Base-by-base conservation (phyloP, 2,329 filamentous ascomycete genomes). In the Colletotrichum abscissum region DNA sequence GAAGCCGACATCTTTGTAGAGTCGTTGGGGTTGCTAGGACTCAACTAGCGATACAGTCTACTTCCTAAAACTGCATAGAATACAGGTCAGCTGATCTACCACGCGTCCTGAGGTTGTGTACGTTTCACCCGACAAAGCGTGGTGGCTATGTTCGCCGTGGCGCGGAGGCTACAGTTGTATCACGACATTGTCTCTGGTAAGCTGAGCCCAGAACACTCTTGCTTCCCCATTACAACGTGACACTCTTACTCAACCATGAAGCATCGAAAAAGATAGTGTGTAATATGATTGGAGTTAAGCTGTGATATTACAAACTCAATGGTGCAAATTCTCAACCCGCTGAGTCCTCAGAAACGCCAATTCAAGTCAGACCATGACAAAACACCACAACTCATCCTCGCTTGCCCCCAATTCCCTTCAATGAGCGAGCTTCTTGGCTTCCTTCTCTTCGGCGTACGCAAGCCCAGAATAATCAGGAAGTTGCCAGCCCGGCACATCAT, bases 401-500 rank as follows among this genome's bases (percentile, higher is more conserved):
- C 16, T 12, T 26, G 7, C 3, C 33, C 2, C 1, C 24, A 14
- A 1, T 24, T 30, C 24, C 24, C 28, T 16, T 59, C 19, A 35
- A 1, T 14, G 16, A 9, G 1, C 11, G 1, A 16, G 4, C 7
- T 30, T 63, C 22, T 33, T 19, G 4, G 3, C 28, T 19, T 38
- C 33, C 11, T 63, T 28, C 2, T 5, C 55, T 0, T 26, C 56
- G 22, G 58, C 19, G 2, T 42, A 33, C 7, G 62, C 22, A 24
- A 74, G 49, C 0, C 14, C 42, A 12, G 57, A 52, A 22, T 74
- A 74, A 5, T 68, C 49, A 28, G 72, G 72, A n/a, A 74, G 57
- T 8, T 59, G 22, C 72, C 72, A 74, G 1, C 69, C 72, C 8
- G 63, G 35, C 8, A 67, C 33, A 30, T 74, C 59, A 26, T 74